These are phyloP conservation scores for Triglochin maritima DNA, from an alignment of 106 monocot genomes.

Conservation along the genomic window DNA sequence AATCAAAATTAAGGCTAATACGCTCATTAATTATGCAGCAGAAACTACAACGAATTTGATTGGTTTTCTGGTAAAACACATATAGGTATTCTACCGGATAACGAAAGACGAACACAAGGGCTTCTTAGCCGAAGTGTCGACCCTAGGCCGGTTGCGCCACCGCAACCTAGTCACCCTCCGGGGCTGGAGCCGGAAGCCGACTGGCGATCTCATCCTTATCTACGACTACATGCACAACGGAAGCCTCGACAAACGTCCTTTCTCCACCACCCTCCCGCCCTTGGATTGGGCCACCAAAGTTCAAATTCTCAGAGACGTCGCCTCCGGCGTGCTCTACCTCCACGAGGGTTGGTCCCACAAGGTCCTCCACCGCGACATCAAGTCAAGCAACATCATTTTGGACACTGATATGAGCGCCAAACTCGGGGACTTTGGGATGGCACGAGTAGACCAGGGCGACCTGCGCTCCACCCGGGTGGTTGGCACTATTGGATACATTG, in stretches of 20 bases:
- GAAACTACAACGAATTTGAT: too few relatives aligned
- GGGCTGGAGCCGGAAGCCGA: conserved; percentile 10
- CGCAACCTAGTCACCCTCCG: conserved; percentile 12
- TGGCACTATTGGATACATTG: conserved; percentile 20
- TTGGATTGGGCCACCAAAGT: conserved; percentile 9
- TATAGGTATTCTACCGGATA: neutral
- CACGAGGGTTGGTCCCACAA: conserved; percentile 17
- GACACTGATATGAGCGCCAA: conserved; percentile 12
- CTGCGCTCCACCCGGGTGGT: conserved; percentile 9
- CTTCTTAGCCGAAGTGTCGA: conserved; percentile 17
- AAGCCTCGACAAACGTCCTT: conserved; percentile 14
- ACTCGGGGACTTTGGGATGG: conserved; percentile 27
- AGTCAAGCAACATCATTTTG: conserved; percentile 23
- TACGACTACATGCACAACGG: conserved; percentile 24
- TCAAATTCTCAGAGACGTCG: conserved; percentile 17
- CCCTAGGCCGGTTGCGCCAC: conserved; percentile 12
- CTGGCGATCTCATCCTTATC: conserved; percentile 16
- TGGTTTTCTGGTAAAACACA: too few relatives aligned
- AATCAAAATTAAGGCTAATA: too few relatives aligned
- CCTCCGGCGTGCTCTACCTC: conserved; percentile 15
- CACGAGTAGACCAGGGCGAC: neutral
- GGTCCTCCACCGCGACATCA: conserved; percentile 29
- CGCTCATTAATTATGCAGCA: too few relatives aligned
- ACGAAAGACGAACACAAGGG: conserved; percentile 3
- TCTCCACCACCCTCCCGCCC: conserved; percentile 1